Evolutionary conservation across 805 yeast genomes (phyloP), one percentile per base, ranked within the genome.

Genomic region (Saturnispora gosingensis): DNA sequence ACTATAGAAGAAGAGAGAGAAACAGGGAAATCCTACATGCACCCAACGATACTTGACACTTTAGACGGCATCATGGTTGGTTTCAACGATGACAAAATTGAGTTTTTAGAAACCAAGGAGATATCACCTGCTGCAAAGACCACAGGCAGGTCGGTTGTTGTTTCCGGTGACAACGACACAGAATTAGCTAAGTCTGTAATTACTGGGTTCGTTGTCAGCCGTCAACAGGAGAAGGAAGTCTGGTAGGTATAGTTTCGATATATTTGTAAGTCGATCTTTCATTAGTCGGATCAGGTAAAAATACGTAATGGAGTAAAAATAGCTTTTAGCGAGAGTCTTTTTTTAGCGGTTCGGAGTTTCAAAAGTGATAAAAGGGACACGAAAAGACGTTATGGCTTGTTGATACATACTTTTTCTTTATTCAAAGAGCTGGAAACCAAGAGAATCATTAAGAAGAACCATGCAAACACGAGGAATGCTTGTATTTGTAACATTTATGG

Each of bases 1-100:
- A 78, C 83, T 0, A 71, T 78, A 22, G 83, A 78, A 57, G 83
- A 78, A 59, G 80, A 77, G 53, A 59, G 83, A 49, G 83, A 78
- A 57, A 74, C 70, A 52, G 70, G 62, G 48, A 72, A 74, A 20
- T 76, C 71, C 53, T 78, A 78, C 59, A 70, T 75, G 1, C 74
- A 76, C 58, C 83, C 83, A 0, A 64, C 64, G 49, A 59, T 78
- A 39, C 60, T 62, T 1, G 77, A 77, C 52, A 71, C 74, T 5
- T 60, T 77, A 52, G 71, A 77, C 56, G 83, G 83, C 0, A 80
- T 82, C 8, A 73, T 81, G 76, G 66, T 77, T 24, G 83, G 81
- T 10, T 78, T 78, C 56, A 74, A 72, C 34, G 82, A 81, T 0
- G 78, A 78, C 56, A 66, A 64, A 49, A 68, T 77, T 11, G 72